A percentile compares a stretch with the other conserved stretches of the same genome.
Evolutionary conservation across 2,329 filamentous ascomycete species (phyloP).

Genomic region (Chaetothyriales sp.): DNA sequence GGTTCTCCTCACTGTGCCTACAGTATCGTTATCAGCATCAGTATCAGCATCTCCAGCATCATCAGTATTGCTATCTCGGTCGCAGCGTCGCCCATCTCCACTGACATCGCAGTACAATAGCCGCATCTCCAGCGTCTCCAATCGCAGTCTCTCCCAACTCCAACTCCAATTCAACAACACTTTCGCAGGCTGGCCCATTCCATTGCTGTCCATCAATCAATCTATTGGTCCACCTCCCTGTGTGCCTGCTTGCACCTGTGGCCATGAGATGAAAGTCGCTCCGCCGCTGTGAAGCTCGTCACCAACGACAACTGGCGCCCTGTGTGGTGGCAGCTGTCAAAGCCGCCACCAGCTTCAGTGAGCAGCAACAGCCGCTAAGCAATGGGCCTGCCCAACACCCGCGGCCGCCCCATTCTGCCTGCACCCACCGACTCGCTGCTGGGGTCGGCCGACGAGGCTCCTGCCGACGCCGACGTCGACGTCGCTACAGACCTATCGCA

Average conservation of each 20-base stretch:
- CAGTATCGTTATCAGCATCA: neutral
- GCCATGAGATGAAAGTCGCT: neutral
- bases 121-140: too few species aligned
- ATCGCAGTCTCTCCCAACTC: too few species aligned
- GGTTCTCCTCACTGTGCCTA: neutral
- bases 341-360: neutral
- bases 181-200: too few species aligned
- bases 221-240: neutral
- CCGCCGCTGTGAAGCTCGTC: neutral
- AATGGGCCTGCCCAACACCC: conserved; percentile 31
- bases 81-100: neutral
- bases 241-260: neutral
- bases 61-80: neutral
- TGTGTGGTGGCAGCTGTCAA: neutral
- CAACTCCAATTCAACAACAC: too few species aligned
- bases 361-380: neutral
- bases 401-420: conserved; percentile 34
- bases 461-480: conserved; percentile 5
- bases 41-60: neutral
- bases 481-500: conserved; percentile 36
- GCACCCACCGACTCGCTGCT: conserved; percentile 33
- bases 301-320: neutral
- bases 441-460: conserved; percentile 28
- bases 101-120: neutral
- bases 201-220: too few species aligned